These are phyloP conservation scores for Candida suzukii DNA, from an alignment of 805 yeast species.

Conservation along the genomic window DNA sequence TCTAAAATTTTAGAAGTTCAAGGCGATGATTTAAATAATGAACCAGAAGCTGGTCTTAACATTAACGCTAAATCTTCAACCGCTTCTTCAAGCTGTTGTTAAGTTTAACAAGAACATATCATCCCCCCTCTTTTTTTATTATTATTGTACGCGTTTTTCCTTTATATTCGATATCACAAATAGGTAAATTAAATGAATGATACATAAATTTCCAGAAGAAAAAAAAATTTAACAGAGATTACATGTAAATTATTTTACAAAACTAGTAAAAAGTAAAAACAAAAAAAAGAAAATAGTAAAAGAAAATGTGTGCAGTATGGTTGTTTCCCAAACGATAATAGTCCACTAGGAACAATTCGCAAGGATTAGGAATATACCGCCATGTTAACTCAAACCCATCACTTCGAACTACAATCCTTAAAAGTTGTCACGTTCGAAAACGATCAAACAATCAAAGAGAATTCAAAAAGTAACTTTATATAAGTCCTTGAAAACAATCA, in stretches of 20 bases:
- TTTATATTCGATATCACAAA: too few relatives aligned
- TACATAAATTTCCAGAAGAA: too few relatives aligned
- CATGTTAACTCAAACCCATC: slow-evolving; percentile 41
- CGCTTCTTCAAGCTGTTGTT: slow-evolving; percentile 19
- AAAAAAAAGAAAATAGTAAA: too few relatives aligned
- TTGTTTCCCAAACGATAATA: slow-evolving; percentile 97
- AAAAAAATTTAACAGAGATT: too few relatives aligned
- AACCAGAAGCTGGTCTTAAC: slow-evolving; percentile 12
- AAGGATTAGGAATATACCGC: slow-evolving; percentile 99
- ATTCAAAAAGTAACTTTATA: slow-evolving; percentile 42
- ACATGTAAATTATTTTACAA: background rate
- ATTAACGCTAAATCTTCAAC: slow-evolving; percentile 15
- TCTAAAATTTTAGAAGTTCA: slow-evolving; percentile 78
- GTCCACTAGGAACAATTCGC: slow-evolving; percentile 80
- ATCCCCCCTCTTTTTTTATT: background rate
- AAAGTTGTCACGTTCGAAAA: background rate
- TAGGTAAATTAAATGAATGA: too few relatives aligned
- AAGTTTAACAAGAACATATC: background rate
- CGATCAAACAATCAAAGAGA: slow-evolving; percentile 30
- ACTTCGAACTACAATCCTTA: slow-evolving; percentile 52
- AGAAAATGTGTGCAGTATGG: slow-evolving; percentile 92
- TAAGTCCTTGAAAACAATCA: slow-evolving; percentile 28
- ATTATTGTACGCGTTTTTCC: too few relatives aligned
- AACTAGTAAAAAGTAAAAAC: background rate
- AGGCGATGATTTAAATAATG: slow-evolving; percentile 30